phyloP scores from a whole-genome alignment of 1,284 basidiomycete genomes.

The Neolentinus lepideus region DNA sequence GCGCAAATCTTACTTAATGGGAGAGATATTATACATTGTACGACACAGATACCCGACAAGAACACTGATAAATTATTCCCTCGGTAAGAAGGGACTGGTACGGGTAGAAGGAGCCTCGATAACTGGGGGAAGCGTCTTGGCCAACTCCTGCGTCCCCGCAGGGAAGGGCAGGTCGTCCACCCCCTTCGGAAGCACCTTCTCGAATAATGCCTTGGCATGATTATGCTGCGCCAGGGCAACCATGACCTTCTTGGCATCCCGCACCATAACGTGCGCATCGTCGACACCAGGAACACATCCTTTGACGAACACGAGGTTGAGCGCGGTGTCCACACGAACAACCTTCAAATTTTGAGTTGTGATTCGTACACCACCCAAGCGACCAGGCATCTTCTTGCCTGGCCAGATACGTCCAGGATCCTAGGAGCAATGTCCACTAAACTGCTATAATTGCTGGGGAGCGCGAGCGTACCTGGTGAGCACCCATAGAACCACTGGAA shows the following conservation, averaged over 20 bases:
- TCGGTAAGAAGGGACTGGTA: slow-evolving; percentile 70
- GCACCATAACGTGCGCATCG: slow-evolving; percentile 62
- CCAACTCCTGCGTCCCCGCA: slow-evolving; percentile 79
- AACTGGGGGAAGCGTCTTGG: slow-evolving; percentile 52
- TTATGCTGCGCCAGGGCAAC: slow-evolving; percentile 51
- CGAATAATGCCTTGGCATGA: slow-evolving; percentile 70
- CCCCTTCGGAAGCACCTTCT: slow-evolving; percentile 80
- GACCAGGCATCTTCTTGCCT: slow-evolving; percentile 98
- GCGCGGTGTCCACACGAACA: slow-evolving; percentile 78
- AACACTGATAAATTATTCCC: slow-evolving; percentile 38
- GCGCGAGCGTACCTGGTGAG: slow-evolving; percentile 66
- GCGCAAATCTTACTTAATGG: too few relatives aligned
- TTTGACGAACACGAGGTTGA: slow-evolving; percentile 85
- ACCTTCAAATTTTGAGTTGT: slow-evolving; percentile 90
- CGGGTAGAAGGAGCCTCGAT: slow-evolving; percentile 66
- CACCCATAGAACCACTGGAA: slow-evolving; percentile 89
- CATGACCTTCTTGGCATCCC: slow-evolving; percentile 85
- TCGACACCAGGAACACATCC: slow-evolving; percentile 73
- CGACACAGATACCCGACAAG: background rate
- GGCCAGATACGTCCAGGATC: slow-evolving; percentile 94
- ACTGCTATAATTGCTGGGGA: background rate
- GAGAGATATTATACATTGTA: background rate
- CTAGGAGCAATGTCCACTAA: slow-evolving; percentile 28
- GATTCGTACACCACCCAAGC: slow-evolving; percentile 79
- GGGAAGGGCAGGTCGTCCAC: slow-evolving; percentile 87